phyloP scores from a whole-genome alignment of 2,329 filamentous ascomycete species.

The Beauveria rudraprayagi region DNA sequence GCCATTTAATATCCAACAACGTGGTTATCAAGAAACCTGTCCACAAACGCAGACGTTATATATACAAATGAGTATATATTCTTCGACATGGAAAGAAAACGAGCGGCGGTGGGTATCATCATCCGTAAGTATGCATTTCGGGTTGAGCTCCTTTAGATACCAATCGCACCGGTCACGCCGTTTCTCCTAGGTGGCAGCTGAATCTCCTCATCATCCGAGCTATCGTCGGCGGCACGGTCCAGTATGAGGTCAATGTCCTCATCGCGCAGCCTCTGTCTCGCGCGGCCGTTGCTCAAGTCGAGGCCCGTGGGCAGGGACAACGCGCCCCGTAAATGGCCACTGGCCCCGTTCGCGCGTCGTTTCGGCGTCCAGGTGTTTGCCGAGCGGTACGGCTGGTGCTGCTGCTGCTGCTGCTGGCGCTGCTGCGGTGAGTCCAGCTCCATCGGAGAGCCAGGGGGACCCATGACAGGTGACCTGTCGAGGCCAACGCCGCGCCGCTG shows the following conservation, averaged over 20 bases:
- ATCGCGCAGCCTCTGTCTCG: constrained; percentile 35
- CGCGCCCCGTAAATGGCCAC: constrained; percentile 28
- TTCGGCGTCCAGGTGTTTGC: constrained; percentile 32
- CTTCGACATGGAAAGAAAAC: neutral
- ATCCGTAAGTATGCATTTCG: neutral
- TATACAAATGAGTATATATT: neutral
- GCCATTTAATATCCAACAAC: neutral
- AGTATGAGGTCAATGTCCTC: constrained; percentile 53
- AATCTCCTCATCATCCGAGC: constrained; percentile 52
- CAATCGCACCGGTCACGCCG: constrained; percentile 14
- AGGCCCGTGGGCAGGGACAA: constrained; percentile 45
- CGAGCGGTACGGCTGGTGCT: constrained; percentile 17
- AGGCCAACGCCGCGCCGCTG: constrained; percentile 40
- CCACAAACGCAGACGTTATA: neutral
- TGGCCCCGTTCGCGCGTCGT: constrained; percentile 33
- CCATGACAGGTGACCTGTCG: constrained; percentile 35
- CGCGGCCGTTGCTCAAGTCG: constrained; percentile 30
- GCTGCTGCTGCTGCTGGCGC: constrained; percentile 11
- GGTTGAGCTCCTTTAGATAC: constrained; percentile 12
- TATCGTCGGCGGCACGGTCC: constrained; percentile 44
- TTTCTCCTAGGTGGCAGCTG: constrained; percentile 32
- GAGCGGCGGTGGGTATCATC: constrained; percentile 17
- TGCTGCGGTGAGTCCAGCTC: constrained; percentile 32
- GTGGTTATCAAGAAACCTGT: neutral
- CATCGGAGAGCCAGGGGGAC: constrained; percentile 34